Evolutionary conservation across 805 yeast genomes (phyloP), one percentile per base, ranked within the genome.

Genomic region (Yamadazyma sp.): DNA sequence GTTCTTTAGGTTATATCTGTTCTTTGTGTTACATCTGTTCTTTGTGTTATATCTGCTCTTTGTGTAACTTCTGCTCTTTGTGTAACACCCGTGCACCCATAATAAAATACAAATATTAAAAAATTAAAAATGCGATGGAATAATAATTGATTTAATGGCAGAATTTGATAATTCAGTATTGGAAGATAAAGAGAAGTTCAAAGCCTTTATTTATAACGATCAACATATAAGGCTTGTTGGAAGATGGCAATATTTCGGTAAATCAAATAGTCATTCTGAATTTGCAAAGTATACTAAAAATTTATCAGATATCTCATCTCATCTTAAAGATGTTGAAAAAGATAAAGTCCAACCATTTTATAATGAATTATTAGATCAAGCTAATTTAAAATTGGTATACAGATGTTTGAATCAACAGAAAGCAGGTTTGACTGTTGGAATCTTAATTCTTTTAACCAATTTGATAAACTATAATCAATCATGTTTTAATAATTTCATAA

Each of bases 301-400:
- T 22, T 12, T 41, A 8, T 22, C 26, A 14, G 24, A 31, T 7
- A 41, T 38, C 17, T 38, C 37, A 6, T 6, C 15, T 3, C 7
- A 23, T 13, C 23, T 38, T 4, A 19, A 30, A 7, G 26, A 17
- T 8, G 13, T 17, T n/a, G 16, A 15, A 4, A 27, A 40, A 10
- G 20, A 36, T 4, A 33, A 31, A 8, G 22, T 33, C 1, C 19
- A 19, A 20, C 9, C 17, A 14, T 39, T 80, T 16, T 70, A 81
- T 37, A 69, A 69, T 33, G 71, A 72, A 10, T 59, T 88, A 3
- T 53, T 87, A 7, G 60, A 32, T 11, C 26, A 69, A 1, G 70
- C 69, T 30, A 76, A 84, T 51, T 53, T 73, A 27, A 84, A 81
- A 47, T 71, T 78, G 6, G 61, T 88, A 3, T 85, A 83, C 56